Conservation (phyloP, 768 basidiomycete genomes). For the Asterophora lycoperdoides region DNA sequence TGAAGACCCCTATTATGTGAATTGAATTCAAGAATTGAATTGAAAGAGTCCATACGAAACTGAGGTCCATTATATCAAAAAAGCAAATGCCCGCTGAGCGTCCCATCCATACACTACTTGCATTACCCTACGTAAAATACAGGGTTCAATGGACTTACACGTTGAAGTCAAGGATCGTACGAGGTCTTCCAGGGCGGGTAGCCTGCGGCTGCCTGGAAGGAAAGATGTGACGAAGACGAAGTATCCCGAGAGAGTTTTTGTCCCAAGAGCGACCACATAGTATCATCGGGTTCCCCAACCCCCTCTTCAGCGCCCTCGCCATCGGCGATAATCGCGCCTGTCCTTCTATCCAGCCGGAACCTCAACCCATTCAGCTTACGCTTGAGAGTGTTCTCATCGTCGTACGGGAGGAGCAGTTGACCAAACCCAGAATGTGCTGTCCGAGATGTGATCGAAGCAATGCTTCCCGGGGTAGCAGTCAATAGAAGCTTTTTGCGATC, state of each 20-base stretch:
- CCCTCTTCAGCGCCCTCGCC: slow-evolving; percentile 31
- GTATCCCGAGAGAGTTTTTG: slow-evolving; percentile 16
- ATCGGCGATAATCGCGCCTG: slow-evolving; percentile 60
- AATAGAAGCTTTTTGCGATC: slow-evolving; percentile 48
- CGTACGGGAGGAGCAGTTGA: slow-evolving; percentile 56
- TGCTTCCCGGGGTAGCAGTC: slow-evolving; percentile 53
- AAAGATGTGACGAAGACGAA: slow-evolving; percentile 15
- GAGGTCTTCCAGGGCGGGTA: slow-evolving; percentile 25
- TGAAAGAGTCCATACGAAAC: too few relatives aligned
- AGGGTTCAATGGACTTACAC: neutral
- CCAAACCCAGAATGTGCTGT: slow-evolving; percentile 62
- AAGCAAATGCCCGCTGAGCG: too few relatives aligned
- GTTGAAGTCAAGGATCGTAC: slow-evolving; percentile 12
- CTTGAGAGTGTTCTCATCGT: slow-evolving; percentile 41
- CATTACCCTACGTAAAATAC: neutral
- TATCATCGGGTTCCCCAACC: slow-evolving; percentile 31
- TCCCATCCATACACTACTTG: too few relatives aligned
- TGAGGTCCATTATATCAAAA: too few relatives aligned
- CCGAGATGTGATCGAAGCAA: slow-evolving; percentile 52
- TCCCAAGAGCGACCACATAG: slow-evolving; percentile 35
- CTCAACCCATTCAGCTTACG: slow-evolving; percentile 46
- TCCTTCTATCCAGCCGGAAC: slow-evolving; percentile 53
- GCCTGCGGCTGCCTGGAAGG: slow-evolving; percentile 21
- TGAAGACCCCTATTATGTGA: too few relatives aligned
- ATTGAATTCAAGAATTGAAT: too few relatives aligned